Base-by-base conservation (phyloP, 78 protist genomes). In the Blattamonas nauphoetae region DNA sequence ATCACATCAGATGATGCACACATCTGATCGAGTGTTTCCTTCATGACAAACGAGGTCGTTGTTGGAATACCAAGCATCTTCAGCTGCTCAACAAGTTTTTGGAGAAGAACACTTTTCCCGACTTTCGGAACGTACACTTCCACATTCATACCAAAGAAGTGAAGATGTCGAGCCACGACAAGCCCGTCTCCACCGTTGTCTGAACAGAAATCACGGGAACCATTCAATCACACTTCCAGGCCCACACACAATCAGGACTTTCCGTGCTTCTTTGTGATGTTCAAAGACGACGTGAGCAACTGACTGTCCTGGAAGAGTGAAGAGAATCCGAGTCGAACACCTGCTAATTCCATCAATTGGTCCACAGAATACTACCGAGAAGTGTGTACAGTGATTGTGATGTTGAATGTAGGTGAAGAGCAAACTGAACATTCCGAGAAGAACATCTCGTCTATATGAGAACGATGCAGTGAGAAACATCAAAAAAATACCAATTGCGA, bases 111-210 rank as follows among this genome's bases (percentile, higher is more conserved):
- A 55, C 38, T 29, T 55, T 55, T 55, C 21, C 71, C 71, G 11
- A 21, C 38, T 21, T 55, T 55, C 21, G 71, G 71, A 29, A 55
- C 11, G 21, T 29, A 55, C 21, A 55, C 21, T 21, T 55, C 38
- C 11, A 55, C 71, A 55, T 55, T 55, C 21, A 29, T 55, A 11
- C 21, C 21, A 11, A 55, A 29, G 71, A 55, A 42, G 11, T 80
- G 84, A 80, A 80, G 84, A 11, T 80, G 84, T 21, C 84, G 6
- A 29, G 84, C 84, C 11, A 11, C 84, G 6, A 80, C 84, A 80
- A 80, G 84, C 45, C 84, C 84, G 11, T 80, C 84, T 80, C 84
- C 84, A 29, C 84, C 84, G 11, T 42, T 44, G 11, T 80, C 45
- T 80, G 11, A 29, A 29, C 21, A 55, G 11, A 29, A 55, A 55